These are phyloP conservation scores for Musa acuminata DNA, from an alignment of 176 grass and related monocot species.

Conservation along the genomic window DNA sequence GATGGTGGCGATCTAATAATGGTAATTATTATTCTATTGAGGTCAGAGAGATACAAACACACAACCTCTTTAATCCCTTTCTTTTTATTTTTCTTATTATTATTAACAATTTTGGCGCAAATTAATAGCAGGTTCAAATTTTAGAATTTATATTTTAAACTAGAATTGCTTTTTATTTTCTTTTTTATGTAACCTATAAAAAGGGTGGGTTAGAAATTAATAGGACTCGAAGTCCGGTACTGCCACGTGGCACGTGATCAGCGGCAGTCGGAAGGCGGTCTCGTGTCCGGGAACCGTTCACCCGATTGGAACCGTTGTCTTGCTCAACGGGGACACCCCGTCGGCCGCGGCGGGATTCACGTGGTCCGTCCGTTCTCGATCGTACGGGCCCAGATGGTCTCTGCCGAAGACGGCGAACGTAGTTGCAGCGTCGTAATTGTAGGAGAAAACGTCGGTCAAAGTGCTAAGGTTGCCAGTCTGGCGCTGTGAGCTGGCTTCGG, in stretches of 20 bases:
- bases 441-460: too few species aligned
- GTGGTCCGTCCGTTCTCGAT: neutral
- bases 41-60: neutral
- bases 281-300: neutral
- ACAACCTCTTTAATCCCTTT: neutral
- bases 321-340: neutral
- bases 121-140: too few species aligned
- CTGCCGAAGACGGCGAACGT: too few species aligned
- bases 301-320: neutral
- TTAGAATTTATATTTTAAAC: neutral
- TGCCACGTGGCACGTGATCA: neutral
- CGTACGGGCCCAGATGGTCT: neutral
- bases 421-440: too few species aligned
- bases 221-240: neutral
- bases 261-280: neutral
- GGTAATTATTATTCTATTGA: neutral
- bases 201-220: neutral
- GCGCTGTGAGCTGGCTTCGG: too few species aligned
- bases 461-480: too few species aligned
- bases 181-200: neutral
- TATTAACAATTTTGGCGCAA: too few species aligned
- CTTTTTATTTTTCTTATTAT: neutral
- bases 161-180: neutral
- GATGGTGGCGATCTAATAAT: slow-evolving; percentile 14
- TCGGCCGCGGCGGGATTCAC: neutral